Evolutionary conservation across 208 protist genomes (phyloP), one percentile per base, ranked within the genome.

Genomic region (Leptomonas pyrrhocoris): DNA sequence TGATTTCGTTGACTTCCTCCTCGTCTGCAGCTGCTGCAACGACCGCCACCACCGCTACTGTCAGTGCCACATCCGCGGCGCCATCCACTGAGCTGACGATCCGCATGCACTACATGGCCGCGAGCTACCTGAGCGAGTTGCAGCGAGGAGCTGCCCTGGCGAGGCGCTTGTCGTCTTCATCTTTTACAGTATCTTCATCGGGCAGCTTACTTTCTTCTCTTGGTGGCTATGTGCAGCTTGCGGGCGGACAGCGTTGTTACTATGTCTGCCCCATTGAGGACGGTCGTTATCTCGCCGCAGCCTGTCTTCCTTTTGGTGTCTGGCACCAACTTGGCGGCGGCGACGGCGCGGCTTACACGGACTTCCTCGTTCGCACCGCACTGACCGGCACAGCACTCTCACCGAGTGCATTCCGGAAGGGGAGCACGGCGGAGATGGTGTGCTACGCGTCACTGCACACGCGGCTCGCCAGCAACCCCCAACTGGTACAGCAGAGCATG

Each of bases 191-290:
- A 3, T 11, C 56, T 43, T 25, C 25, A 57, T 45, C 5, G 21
- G 6, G 55, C 1, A 23, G 36, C 19, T 23, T 43, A 19, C 19
- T 65, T 3, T 28, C 45, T 2, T 45, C 59, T 13, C 6, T 3
- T n/a, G 25, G 19, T 34, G 81, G 30, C 45, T 68, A 60, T 57
- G 23, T 71, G 28, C 64, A 64, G 31, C 48, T 72, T 28, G 28
- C 54, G 11, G 73, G 64, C 28, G 84, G 78, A 4, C 61, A 30
- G 31, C 83, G 84, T 13, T 68, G 81, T 34, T 84, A 76, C 64
- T 59, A 78, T 21, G 62, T 79, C 8, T 77, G 66, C 27, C 84
- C 89, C 15, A 51, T 94, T 6, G 89, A 94, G 55, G 74, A 74
- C 5, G 70, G 66, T 18, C 72, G 79, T 1, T 92, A 85, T 57